phyloP scores from a whole-genome alignment of 2,329 filamentous ascomycete species.

The Bisporella sp. region DNA sequence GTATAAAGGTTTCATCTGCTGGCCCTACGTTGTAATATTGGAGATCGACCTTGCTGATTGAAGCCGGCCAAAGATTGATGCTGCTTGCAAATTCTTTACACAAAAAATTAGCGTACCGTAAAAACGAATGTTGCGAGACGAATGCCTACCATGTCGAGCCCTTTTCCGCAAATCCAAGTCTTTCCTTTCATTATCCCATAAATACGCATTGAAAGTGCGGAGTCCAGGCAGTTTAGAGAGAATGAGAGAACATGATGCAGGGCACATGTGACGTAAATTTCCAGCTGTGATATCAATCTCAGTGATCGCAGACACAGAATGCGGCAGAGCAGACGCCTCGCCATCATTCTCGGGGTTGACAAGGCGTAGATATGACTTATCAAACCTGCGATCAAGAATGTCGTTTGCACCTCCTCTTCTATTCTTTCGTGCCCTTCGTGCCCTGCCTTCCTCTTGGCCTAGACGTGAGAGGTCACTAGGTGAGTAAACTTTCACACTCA shows the following conservation, averaged over 20 bases:
- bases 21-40: neutral
- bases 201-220: neutral
- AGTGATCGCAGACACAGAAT: slow-evolving; percentile 1
- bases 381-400: slow-evolving; percentile 1
- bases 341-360: neutral
- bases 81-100: slow-evolving; percentile 2
- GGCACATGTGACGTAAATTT: neutral
- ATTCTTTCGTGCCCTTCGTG: neutral
- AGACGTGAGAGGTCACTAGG: slow-evolving; percentile 5
- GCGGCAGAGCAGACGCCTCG: neutral
- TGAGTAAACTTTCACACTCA: slow-evolving; percentile 1
- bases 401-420: slow-evolving; percentile 1
- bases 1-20: slow-evolving; percentile 1
- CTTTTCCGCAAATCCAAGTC: slow-evolving; percentile 2
- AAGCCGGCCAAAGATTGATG: slow-evolving; percentile 1
- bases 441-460: neutral
- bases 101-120: neutral
- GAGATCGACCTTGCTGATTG: neutral
- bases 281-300: neutral
- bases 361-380: slow-evolving; percentile 3
- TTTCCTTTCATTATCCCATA: slow-evolving; percentile 3
- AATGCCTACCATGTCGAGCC: slow-evolving; percentile 1
- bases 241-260: slow-evolving; percentile 3
- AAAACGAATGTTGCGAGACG: slow-evolving; percentile 1
- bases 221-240: slow-evolving; percentile 1